Evolutionary conservation across 257 asterid genomes (phyloP).

Genomic region (Plantago elongata): DNA sequence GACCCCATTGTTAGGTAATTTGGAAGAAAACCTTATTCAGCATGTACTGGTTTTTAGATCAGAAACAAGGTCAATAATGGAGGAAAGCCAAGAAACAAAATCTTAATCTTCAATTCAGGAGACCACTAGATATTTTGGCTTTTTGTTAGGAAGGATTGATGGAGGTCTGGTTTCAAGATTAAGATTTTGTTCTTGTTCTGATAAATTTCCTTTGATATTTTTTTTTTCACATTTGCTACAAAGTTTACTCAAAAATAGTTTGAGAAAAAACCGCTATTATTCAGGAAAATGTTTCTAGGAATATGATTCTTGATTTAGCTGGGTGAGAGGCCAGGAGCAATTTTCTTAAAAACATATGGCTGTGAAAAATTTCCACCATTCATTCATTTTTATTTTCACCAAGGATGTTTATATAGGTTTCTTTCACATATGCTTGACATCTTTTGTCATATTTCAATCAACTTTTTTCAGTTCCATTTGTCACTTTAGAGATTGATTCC

Average conservation of each 20-base stretch:
- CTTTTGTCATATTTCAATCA: too few relatives aligned
- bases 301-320: not conserved
- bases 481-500: too few relatives aligned
- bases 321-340: not conserved
- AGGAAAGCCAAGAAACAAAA: not conserved
- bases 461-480: too few relatives aligned
- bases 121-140: not conserved
- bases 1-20: slow-evolving; percentile 28
- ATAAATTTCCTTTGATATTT: not conserved
- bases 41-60: not conserved
- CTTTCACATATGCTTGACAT: too few relatives aligned
- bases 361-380: not conserved
- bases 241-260: not conserved
- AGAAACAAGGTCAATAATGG: not conserved
- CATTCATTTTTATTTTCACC: not conserved
- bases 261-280: slow-evolving; percentile 3
- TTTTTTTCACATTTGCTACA: not conserved
- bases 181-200: not conserved
- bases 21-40: not conserved
- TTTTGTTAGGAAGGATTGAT: not conserved
- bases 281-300: slow-evolving; percentile 1
- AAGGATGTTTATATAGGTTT: not conserved
- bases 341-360: slow-evolving; percentile 2
- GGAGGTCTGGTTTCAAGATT: not conserved
- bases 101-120: not conserved